A percentile compares a stretch with the other conserved stretches of the same genome.
phyloP scores from a whole-genome alignment of 441 rosid genomes.

The Euphorbia celastroides region DNA sequence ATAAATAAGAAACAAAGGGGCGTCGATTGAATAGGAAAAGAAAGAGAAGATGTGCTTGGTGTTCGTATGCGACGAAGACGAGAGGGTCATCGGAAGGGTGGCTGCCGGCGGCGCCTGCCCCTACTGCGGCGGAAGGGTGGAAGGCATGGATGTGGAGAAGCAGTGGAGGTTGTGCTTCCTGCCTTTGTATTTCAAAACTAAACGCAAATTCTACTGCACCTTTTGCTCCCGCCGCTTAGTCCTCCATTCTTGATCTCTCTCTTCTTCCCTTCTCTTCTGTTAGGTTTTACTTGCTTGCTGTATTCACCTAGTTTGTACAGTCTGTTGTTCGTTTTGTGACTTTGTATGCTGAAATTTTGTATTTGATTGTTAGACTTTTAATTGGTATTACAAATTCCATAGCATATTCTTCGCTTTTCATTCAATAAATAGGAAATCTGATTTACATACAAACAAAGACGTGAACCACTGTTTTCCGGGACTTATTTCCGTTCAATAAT shows the following conservation, averaged over 20 bases:
- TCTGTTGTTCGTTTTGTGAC: too few relatives aligned
- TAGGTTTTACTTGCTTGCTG: too few relatives aligned
- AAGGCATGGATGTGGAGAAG: slow-evolving; percentile 60
- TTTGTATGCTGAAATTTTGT: too few relatives aligned
- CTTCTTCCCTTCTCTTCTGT: neutral
- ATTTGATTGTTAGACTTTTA: too few relatives aligned
- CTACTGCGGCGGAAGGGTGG: slow-evolving; percentile 67
- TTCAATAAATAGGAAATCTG: too few relatives aligned
- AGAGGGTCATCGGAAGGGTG: slow-evolving; percentile 57
- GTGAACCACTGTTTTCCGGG: too few relatives aligned
- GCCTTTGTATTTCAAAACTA: slow-evolving; percentile 60
- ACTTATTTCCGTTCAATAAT: too few relatives aligned
- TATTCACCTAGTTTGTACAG: too few relatives aligned
- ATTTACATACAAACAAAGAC: too few relatives aligned
- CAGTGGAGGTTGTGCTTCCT: slow-evolving; percentile 74
- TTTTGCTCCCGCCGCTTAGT: slow-evolving; percentile 54
- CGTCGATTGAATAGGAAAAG: neutral
- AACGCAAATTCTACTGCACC: slow-evolving; percentile 52
- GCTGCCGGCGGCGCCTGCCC: slow-evolving; percentile 78
- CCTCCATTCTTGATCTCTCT: neutral
- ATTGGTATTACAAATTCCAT: too few relatives aligned
- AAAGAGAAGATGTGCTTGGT: slow-evolving; percentile 45
- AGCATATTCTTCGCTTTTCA: too few relatives aligned
- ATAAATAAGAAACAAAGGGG: neutral
- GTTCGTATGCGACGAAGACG: slow-evolving; percentile 45